A percentile compares a stretch with the other conserved stretches of the same genome.
Evolutionary conservation across 352 stramenopile genomes (phyloP).

Genomic region (Chrysophaeum taylorii): DNA sequence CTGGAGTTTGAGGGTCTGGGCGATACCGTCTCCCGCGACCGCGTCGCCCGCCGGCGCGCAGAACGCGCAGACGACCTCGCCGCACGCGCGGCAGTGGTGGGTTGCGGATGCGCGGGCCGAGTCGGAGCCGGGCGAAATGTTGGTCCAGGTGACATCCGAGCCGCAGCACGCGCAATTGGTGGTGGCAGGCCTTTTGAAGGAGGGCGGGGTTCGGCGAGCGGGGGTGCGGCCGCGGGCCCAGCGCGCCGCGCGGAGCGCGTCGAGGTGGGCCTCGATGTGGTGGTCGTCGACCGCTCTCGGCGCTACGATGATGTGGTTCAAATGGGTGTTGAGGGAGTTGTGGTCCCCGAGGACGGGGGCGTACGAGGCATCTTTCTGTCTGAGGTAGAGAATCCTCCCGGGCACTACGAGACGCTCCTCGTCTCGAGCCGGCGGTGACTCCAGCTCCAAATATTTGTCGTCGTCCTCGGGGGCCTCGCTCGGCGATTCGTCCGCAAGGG

Average conservation of each 20-base stretch:
- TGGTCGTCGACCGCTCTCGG: neutral
- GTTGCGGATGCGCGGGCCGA: neutral
- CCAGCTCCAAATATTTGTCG: neutral
- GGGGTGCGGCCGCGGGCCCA: neutral
- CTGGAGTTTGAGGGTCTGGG: neutral
- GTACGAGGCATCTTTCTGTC: neutral
- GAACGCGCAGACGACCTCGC: conserved; percentile 60
- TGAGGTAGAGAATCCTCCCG: neutral
- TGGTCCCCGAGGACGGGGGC: neutral
- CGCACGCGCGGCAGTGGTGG: conserved; percentile 69
- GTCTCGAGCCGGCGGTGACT: neutral
- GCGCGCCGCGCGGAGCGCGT: neutral
- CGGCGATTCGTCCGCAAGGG: neutral
- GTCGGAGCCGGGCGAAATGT: neutral
- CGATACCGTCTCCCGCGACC: neutral
- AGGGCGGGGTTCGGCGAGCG: too few species aligned
- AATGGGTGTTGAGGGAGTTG: neutral
- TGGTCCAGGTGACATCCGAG: conserved; percentile 7
- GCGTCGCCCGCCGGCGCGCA: conserved; percentile 3
- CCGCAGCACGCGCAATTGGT: conserved; percentile 10
- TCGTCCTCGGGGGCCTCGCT: neutral
- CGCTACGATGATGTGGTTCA: neutral
- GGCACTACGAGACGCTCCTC: neutral
- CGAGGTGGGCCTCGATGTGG: neutral
- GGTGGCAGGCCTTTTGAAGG: too few species aligned